A percentile compares a stretch with the other conserved stretches of the same genome.
Evolutionary conservation across 345 rosid genomes (phyloP).

Genomic region (Durio zibethinus): DNA sequence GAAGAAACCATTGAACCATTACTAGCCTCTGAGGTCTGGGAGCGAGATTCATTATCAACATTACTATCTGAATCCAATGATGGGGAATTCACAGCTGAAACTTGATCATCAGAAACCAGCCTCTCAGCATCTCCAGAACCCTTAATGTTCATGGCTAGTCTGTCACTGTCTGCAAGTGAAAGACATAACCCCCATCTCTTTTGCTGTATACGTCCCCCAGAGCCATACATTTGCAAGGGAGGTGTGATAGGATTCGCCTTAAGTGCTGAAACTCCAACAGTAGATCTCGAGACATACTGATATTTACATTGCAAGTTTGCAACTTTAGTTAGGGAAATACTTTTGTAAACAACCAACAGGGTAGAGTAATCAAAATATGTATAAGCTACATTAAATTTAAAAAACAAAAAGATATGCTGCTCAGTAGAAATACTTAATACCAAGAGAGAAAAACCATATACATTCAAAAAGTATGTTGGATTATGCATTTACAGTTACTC

Average conservation of each 20-base stretch:
- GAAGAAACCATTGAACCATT: conserved; percentile 38
- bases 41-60: conserved; percentile 14
- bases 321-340: conserved; percentile 24
- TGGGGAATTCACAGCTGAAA: conserved; percentile 13
- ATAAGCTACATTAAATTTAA: not conserved
- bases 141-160: conserved; percentile 27
- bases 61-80: conserved; percentile 19
- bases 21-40: conserved; percentile 27
- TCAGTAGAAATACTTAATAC: not conserved
- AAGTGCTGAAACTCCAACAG: conserved; percentile 19
- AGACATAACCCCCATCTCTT: conserved; percentile 30
- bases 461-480: not conserved
- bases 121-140: conserved; percentile 22
- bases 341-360: conserved; percentile 11
- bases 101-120: conserved; percentile 22
- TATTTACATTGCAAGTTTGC: conserved; percentile 35
- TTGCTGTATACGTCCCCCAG: conserved; percentile 19
- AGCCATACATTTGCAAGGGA: conserved; percentile 19
- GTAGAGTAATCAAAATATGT: conserved; percentile 9
- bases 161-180: conserved; percentile 42
- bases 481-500: not conserved
- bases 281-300: conserved; percentile 27
- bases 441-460: not conserved
- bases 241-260: conserved; percentile 14
- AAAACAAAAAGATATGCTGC: not conserved